Base-by-base conservation (phyloP, 495 filamentous ascomycete species). In the Polyplosphaeria fusca region DNA sequence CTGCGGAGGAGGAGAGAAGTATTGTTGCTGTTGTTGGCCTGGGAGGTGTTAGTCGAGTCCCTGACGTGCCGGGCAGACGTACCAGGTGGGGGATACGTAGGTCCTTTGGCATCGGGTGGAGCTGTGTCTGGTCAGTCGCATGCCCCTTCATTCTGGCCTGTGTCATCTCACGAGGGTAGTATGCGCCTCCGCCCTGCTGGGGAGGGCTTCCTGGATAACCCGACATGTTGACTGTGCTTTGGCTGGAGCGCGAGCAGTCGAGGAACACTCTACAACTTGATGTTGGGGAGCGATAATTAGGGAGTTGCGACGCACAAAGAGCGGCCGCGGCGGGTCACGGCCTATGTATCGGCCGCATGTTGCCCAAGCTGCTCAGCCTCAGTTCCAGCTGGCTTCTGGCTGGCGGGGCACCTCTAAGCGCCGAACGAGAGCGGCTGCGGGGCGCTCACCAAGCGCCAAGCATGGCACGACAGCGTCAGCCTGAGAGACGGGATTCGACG, bases 121-220 rank as follows among this genome's bases (percentile, higher is more conserved):
- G 30, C 13, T 68, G 76, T 3, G 42, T 18, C 44, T 12, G 14
- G 40, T 67, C 28, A 61, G 63, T 35, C 40, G 11, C 1, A 24
- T 18, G 28, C 22, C 25, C 18, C 35, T 30, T 12, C 18, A 18
- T 20, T 38, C 28, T 5, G 2, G 22, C 14, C n/a, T 35, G 5
- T 24, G 18, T 48, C 23, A 26, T 52, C 72, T 64, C 65, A 73
- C 70, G 68, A 28, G 70, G 72, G 40, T 67, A 69, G 67, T 70
- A 73, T 35, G 66, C 60, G 14, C 65, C 66, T n/a, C n/a, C n/a
- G n/a, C n/a, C n/a, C n/a, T n/a, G n/a, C 27, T 56, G 46, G 30
- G 32, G 52, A 11, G 62, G 57, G 39, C 57, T 52, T 32, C 40
- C 35, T 26, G 60, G 60, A 35, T 53, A 60, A n/a, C 57, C 57